Evolutionary conservation across 1,139 yeast genomes (phyloP).

Genomic region (Suhomyces kunorum): DNA sequence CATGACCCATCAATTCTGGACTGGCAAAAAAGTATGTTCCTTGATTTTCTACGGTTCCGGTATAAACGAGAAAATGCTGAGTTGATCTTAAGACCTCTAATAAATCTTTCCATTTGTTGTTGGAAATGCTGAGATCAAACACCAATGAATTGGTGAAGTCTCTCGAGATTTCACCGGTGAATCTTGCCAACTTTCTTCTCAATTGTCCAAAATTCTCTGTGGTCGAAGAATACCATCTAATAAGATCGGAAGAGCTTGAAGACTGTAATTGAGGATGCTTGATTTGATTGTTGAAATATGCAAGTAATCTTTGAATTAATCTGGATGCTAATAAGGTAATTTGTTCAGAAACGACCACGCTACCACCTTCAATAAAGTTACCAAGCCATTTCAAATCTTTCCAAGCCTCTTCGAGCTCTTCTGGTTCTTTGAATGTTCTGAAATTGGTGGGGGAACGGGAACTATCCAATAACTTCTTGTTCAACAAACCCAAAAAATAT

Average conservation of each 20-base stretch:
- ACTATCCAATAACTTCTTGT: constrained; percentile 76
- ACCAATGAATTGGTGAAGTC: constrained; percentile 77
- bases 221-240: constrained; percentile 78
- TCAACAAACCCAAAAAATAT: constrained; percentile 69
- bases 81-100: constrained; percentile 60
- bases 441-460: constrained; percentile 64
- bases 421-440: constrained; percentile 90
- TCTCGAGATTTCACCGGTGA: constrained; percentile 65
- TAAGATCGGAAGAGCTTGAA: constrained; percentile 55
- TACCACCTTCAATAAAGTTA: constrained; percentile 72
- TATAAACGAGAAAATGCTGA: constrained; percentile 77
- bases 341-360: constrained; percentile 78
- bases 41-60: constrained; percentile 70
- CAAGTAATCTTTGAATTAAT: constrained; percentile 66
- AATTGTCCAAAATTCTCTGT: constrained; percentile 84
- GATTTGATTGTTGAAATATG: constrained; percentile 72
- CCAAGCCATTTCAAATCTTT: constrained; percentile 74
- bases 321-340: constrained; percentile 66
- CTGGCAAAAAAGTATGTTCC: constrained; percentile 78
- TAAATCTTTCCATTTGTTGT: constrained; percentile 54
- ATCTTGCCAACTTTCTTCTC: constrained; percentile 81
- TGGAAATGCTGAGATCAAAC: constrained; percentile 56
- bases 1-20: constrained; percentile 51
- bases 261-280: constrained; percentile 57
- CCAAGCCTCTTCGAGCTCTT: constrained; percentile 81